phyloP scores from a whole-genome alignment of 345 rosid species.

The Linum usitatissimum region DNA sequence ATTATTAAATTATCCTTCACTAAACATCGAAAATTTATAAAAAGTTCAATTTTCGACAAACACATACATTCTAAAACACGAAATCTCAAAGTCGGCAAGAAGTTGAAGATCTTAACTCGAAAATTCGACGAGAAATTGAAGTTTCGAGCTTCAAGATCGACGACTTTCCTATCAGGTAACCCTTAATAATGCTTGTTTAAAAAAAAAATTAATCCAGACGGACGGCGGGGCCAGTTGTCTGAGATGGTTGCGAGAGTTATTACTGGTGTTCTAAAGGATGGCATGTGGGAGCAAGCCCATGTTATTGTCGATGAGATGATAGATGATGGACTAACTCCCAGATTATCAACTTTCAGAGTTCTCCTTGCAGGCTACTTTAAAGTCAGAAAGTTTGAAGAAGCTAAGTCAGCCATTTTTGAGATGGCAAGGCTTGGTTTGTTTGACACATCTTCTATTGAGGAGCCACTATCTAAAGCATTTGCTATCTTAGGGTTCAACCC shows the following conservation, averaged over 20 bases:
- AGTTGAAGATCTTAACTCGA: too few relatives aligned
- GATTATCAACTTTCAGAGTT: constrained; percentile 37
- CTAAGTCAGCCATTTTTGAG: constrained; percentile 31
- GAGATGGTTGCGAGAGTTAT: constrained; percentile 47
- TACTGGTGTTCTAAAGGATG: constrained; percentile 42
- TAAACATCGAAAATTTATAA: too few relatives aligned
- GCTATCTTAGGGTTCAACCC: constrained; percentile 46
- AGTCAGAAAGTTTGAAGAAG: constrained; percentile 61
- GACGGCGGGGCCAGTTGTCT: too few relatives aligned
- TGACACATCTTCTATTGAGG: constrained; percentile 35
- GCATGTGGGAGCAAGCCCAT: constrained; percentile 42
- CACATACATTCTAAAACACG: too few relatives aligned
- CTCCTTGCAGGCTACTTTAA: constrained; percentile 65
- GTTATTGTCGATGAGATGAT: constrained; percentile 50
- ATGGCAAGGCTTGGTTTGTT: constrained; percentile 45
- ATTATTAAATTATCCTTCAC: too few relatives aligned
- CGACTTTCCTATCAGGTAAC: too few relatives aligned
- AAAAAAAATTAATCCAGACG: too few relatives aligned
- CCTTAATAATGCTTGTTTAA: too few relatives aligned
- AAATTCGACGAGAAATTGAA: too few relatives aligned
- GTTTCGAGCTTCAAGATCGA: too few relatives aligned
- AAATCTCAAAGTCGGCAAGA: too few relatives aligned
- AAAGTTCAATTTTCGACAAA: too few relatives aligned
- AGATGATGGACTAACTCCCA: constrained; percentile 27
- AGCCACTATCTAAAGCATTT: constrained; percentile 56